Evolutionary conservation across 1,284 basidiomycete genomes (phyloP), one percentile per base, ranked within the genome.

Genomic region (Austroboletus novae-zelandiae): DNA sequence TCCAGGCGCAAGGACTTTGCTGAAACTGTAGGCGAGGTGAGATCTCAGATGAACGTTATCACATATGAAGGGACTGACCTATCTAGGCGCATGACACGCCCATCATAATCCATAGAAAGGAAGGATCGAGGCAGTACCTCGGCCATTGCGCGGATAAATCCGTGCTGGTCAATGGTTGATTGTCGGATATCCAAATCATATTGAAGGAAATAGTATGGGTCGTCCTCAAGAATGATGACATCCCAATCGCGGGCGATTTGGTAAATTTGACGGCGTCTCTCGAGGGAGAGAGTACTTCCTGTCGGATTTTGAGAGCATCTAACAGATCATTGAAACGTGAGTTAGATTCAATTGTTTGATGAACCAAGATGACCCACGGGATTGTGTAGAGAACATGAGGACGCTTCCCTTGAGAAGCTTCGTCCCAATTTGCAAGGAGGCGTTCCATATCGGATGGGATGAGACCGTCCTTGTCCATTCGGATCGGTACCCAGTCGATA

Each of bases 191-290:
- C 48, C 14, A 67, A 58, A 46, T 66, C 64, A 11, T 71, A 69
- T 46, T 74, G 74, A 4, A 83, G 63, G 67, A 79, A 80, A 59
- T 75, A 83, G 66, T 83, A 83, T 2, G 80, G 80, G 60, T 83
- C 80, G 52, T 79, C 77, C 61, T 81, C 79, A 51, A 72, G 68
- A 51, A 77, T 77, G 49, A 79, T 69, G 17, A 77, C 60, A 50
- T 81, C 70, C 65, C 78, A 82, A 58, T 81, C 76, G 45, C 73
- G 70, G 47, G 76, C 78, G 40, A 84, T 69, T 15, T 73, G 72
- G 62, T 84, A 84, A 43, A 84, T 76, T 11, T 68, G 68, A 57
- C 75, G 72, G 58, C 81, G 79, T 51, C 81, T 73, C 53, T 78
- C 69, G 5, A 68, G 67, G 37, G 72, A 62, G 65, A 80, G 73